These are phyloP conservation scores for Pseudogymnoascus sp. DNA, from an alignment of 2,329 filamentous ascomycete species.

Conservation along the genomic window DNA sequence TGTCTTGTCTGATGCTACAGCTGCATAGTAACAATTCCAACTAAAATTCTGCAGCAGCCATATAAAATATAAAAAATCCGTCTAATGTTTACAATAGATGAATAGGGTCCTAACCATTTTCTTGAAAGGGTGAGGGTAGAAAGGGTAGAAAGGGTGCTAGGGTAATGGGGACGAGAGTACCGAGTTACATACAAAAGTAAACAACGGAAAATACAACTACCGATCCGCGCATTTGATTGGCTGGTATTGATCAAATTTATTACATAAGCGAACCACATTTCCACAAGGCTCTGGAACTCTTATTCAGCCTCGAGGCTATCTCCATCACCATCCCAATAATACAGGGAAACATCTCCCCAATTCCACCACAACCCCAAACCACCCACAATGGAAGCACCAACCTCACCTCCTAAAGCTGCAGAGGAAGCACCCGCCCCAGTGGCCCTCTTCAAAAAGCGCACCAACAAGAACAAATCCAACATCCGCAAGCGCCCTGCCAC, in stretches of 20 bases:
- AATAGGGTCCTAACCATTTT: neutral
- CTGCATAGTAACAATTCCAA: neutral
- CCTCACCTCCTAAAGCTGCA: constrained; percentile 37
- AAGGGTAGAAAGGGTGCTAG: neutral
- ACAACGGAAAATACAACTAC: constrained; percentile 6
- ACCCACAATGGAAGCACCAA: neutral
- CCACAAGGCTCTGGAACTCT: constrained; percentile 3
- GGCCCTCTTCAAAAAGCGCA: constrained; percentile 78
- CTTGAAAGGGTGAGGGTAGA: neutral
- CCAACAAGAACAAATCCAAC: constrained; percentile 65
- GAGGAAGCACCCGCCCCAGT: constrained; percentile 49
- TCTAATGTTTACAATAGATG: neutral
- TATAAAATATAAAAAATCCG: neutral
- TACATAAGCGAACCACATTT: neutral
- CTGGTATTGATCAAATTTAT: neutral
- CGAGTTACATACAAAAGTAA: neutral
- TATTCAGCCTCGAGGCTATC: constrained; percentile 4
- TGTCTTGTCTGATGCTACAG: neutral
- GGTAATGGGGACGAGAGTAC: neutral
- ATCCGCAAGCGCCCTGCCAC: constrained; percentile 74
- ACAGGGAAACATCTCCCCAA: neutral
- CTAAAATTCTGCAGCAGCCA: neutral
- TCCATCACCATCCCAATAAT: neutral
- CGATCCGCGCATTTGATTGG: neutral
- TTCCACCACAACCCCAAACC: neutral